phyloP scores from a whole-genome alignment of 1,139 yeast species.

The Yamadazyma conglobata region DNA sequence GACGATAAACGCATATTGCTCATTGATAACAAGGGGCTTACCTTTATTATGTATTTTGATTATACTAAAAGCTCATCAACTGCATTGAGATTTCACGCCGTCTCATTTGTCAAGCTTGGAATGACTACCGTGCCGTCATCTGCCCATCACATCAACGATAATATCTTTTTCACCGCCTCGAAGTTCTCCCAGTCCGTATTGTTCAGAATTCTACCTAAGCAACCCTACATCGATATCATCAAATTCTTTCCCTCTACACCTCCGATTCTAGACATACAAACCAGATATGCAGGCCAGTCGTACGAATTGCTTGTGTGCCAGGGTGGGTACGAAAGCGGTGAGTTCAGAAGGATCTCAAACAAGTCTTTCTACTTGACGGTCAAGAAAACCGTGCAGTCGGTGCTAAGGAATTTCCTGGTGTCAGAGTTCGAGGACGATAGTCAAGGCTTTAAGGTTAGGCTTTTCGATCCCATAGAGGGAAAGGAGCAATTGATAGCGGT shows the following conservation, averaged over 20 bases:
- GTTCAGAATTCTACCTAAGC: constrained; percentile 24
- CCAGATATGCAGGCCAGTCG: constrained; percentile 4
- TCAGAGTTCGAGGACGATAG: constrained; percentile 2
- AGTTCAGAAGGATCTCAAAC: constrained; percentile 19
- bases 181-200: constrained; percentile 31
- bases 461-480: constrained; percentile 2
- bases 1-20: constrained; percentile 28
- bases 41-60: constrained; percentile 26
- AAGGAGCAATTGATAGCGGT: constrained; percentile 1
- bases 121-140: constrained; percentile 25
- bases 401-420: constrained; percentile 1
- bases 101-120: constrained; percentile 30
- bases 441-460: constrained; percentile 1
- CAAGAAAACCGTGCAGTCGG: constrained; percentile 5
- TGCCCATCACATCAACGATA: constrained; percentile 28
- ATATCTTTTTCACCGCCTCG: constrained; percentile 33
- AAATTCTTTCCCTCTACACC: constrained; percentile 27
- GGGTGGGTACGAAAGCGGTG: constrained; percentile 41
- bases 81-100: constrained; percentile 15
- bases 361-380: constrained; percentile 4
- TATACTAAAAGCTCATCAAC: constrained; percentile 4
- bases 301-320: constrained; percentile 27
- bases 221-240: constrained; percentile 28
- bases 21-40: constrained; percentile 29
- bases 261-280: constrained; percentile 32